These are phyloP conservation scores for Clathrospora elynae DNA, from an alignment of 2,329 filamentous ascomycete species.

Conservation along the genomic window DNA sequence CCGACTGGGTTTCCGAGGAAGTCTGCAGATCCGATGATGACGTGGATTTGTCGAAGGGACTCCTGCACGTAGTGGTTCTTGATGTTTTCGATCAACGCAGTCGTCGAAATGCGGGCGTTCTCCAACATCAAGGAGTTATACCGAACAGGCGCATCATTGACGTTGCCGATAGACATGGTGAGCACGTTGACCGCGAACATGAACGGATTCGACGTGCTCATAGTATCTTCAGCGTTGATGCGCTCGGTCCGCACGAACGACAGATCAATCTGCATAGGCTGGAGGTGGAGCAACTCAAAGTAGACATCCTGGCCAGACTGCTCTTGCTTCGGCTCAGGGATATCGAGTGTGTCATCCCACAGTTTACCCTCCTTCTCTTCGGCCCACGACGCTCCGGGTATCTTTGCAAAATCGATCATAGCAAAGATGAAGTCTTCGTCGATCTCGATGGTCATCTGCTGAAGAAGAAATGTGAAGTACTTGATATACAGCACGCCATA, in stretches of 20 bases:
- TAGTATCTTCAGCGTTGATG: slow-evolving; percentile 94
- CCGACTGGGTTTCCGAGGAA: slow-evolving; percentile 98
- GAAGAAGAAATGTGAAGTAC: slow-evolving; percentile 89
- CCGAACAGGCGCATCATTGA: slow-evolving; percentile 94
- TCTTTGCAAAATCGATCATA: slow-evolving; percentile 90
- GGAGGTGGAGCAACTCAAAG: slow-evolving; percentile 94
- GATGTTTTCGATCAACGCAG: slow-evolving; percentile 81
- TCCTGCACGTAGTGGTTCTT: slow-evolving; percentile 97
- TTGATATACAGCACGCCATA: slow-evolving; percentile 99
- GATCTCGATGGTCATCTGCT: slow-evolving; percentile 97
- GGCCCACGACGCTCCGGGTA: slow-evolving; percentile 86
- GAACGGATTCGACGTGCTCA: slow-evolving; percentile 83
- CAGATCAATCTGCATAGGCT: slow-evolving; percentile 96
- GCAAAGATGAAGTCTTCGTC: slow-evolving; percentile 99
- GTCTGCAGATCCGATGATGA: slow-evolving; percentile 94
- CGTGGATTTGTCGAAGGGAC: slow-evolving; percentile 92
- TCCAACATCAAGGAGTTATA: slow-evolving; percentile 94
- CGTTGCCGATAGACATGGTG: slow-evolving; percentile 98
- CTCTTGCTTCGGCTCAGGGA: slow-evolving; percentile 86
- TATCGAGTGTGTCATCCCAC: slow-evolving; percentile 86
- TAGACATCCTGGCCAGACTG: slow-evolving; percentile 92
- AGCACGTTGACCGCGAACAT: slow-evolving; percentile 99
- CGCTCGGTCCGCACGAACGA: slow-evolving; percentile 97
- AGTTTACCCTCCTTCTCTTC: slow-evolving; percentile 82
- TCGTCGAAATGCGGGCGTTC: slow-evolving; percentile 88